These are phyloP conservation scores for Alternaria brassicicola DNA, from an alignment of 2,329 filamentous ascomycete genomes.

Conservation along the genomic window DNA sequence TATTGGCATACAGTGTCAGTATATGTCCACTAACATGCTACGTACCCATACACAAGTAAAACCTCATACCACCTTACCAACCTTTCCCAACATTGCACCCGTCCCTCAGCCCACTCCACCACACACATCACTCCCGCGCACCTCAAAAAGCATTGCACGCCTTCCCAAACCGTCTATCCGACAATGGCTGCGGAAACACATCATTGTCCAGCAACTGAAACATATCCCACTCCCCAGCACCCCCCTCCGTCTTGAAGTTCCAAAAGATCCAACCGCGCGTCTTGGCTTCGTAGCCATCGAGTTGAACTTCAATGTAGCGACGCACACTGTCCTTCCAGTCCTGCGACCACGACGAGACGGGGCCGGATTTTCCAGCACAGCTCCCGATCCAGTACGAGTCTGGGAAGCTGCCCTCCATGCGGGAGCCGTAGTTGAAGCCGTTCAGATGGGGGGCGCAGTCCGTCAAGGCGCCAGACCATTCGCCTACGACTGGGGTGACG, in stretches of 20 bases:
- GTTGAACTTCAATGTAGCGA: conserved; percentile 61
- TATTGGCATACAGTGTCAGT: not conserved
- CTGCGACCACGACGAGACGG: conserved; percentile 56
- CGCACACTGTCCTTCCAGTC: conserved; percentile 54
- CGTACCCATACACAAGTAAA: not conserved
- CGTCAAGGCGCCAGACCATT: conserved; percentile 71
- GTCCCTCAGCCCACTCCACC: not conserved
- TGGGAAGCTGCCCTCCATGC: conserved; percentile 63
- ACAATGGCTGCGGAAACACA: conserved; percentile 54
- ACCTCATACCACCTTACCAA: not conserved
- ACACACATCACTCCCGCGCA: not conserved
- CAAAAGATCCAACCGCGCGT: conserved; percentile 63
- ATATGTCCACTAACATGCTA: not conserved
- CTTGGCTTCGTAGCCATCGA: conserved; percentile 59
- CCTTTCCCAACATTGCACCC: not conserved
- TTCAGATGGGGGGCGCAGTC: conserved; percentile 60
- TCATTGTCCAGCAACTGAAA: conserved; percentile 57
- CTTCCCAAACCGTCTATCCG: conserved; percentile 37
- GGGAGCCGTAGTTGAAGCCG: conserved; percentile 57
- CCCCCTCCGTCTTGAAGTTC: conserved; percentile 63
- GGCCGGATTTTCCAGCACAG: conserved; percentile 59
- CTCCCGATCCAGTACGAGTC: conserved; percentile 58
- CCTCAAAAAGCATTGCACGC: conserved; percentile 30
- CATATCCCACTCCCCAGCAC: conserved; percentile 60
- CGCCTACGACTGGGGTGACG: conserved; percentile 59